These are phyloP conservation scores for Ogataea ramenticola DNA, from an alignment of 805 yeast species.

Conservation along the genomic window DNA sequence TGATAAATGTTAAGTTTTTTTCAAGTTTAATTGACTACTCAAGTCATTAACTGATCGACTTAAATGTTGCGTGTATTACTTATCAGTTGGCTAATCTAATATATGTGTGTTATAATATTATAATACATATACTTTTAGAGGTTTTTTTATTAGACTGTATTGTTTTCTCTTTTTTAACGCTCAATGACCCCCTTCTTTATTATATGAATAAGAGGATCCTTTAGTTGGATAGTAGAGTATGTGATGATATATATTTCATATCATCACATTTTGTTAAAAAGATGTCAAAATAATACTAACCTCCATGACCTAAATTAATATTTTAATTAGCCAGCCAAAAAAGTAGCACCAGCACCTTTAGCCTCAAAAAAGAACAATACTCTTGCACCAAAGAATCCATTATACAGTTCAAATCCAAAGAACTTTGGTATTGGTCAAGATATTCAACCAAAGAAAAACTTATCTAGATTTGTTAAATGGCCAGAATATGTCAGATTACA, in stretches of 20 bases:
- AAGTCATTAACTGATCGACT: not conserved
- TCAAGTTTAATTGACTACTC: not conserved
- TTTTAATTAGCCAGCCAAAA: slow-evolving; percentile 38
- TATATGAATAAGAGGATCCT: not conserved
- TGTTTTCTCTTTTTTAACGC: slow-evolving; percentile 5
- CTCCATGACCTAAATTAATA: slow-evolving; percentile 13
- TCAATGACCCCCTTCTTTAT: slow-evolving; percentile 18
- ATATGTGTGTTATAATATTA: too few species aligned
- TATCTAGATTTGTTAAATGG: slow-evolving; percentile 94
- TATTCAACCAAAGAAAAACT: slow-evolving; percentile 88
- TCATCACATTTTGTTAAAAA: not conserved
- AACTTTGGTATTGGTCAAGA: slow-evolving; percentile 93
- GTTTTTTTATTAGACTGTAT: not conserved
- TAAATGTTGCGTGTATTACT: not conserved
- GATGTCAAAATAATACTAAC: not conserved
- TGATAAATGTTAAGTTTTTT: not conserved
- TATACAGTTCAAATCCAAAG: slow-evolving; percentile 80
- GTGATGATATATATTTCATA: not conserved
- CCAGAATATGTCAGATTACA: slow-evolving; percentile 95
- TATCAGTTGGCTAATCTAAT: not conserved
- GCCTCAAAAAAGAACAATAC: slow-evolving; percentile 58
- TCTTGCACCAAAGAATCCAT: slow-evolving; percentile 60
- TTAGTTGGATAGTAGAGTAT: slow-evolving; percentile 10
- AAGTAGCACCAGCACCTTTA: slow-evolving; percentile 96
- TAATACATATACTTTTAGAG: not conserved